Evolutionary conservation across 2,329 filamentous ascomycete genomes (phyloP), one percentile per base, ranked within the genome.

Genomic region (Calonectria hongkongensis): DNA sequence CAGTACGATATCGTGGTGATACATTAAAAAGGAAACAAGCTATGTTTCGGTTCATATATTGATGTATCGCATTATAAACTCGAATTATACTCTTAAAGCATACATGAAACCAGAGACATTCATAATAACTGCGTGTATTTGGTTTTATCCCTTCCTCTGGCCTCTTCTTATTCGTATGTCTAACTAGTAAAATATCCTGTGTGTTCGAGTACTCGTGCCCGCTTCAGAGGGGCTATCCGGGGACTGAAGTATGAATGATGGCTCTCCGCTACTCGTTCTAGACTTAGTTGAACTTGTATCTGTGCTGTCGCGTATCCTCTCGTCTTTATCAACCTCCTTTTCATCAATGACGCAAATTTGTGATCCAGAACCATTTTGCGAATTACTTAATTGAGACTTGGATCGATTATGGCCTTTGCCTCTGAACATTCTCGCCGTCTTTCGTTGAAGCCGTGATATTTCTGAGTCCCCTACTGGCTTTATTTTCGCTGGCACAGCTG

Each of bases 401-500:
- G 58, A 45, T n/a, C 58, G 39, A 18, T 12, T 15, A 15, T 63
- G 39, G 16, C 39, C 27, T 18, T n/a, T 43, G 27, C 8, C 9
- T 28, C 58, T 27, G 39, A 63, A 63, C 4, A 63, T 15, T 28
- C 58, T 63, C 8, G 58, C 27, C 28, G 8, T 43, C 39, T 33
- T 63, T 3, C 58, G 58, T 21, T 33, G 58, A 10, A 47, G 10
- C 2, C 8, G n/a, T 30, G 39, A 3, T 18, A 21, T 33, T 30
- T 63, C 58, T 30, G 39, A 30, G 45, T 30, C 58, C 1, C 16
- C 18, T n/a, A 3, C 21, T 13, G 58, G 4, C 28, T 63, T 16
- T 5, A 30, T 8, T 3, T 30, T 5, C 7, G 21, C 15, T 21
- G 39, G 39, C 4, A 45, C 27, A 1, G 15, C 39, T n/a, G 41